Base-by-base conservation (phyloP, 2,329 filamentous ascomycete genomes). In the Lanzia echinophila region DNA sequence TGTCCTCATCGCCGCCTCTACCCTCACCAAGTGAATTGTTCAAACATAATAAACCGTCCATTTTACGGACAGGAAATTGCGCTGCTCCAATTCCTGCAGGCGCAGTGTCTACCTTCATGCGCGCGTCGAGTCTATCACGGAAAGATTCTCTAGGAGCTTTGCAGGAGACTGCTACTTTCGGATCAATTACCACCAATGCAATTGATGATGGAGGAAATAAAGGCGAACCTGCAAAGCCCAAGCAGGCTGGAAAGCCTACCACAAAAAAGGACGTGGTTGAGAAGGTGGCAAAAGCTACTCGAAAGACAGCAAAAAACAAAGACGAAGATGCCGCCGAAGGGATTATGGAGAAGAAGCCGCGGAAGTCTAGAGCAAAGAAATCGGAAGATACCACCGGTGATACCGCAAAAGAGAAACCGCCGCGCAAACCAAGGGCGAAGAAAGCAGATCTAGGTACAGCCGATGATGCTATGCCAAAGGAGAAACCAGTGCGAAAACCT, bases 21-120 rank as follows among this genome's bases (percentile, higher is more conserved):
- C 80, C 80, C 3, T 73, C 79, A 0, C 66, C 82, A 0, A 70
- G 71, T 36, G 73, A 81, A 2, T 64, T 83, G 10, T 59, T 78
- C 1, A 68, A 71, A 12, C 17, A 20, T 2, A 74, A 72, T 50
- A 64, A 57, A 34, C 58, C 71, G 3, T 41, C 68, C 1, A 17
- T 20, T 44, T 56, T 73, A 10, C 64, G 64, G 39, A 72, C 65
- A 39, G 73, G 70, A 6, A 73, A 65, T 57, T 68, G 69, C 56
- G 68, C 68, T 3, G 59, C 68, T 1, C 60, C 71, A 3, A 69
- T 75, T 34, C 69, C 74, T 4, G 57, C 67, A 15, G 62, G 71
- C 60, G 69, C 68, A 2, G 58, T 63, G 15, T 63, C 61, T 11
- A 66, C 69, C 0, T 78, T 78, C 50, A 72, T 72, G 2, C 75